Evolutionary conservation across 2,329 filamentous ascomycete genomes (phyloP).

Genomic region (Botrytis fragariae): DNA sequence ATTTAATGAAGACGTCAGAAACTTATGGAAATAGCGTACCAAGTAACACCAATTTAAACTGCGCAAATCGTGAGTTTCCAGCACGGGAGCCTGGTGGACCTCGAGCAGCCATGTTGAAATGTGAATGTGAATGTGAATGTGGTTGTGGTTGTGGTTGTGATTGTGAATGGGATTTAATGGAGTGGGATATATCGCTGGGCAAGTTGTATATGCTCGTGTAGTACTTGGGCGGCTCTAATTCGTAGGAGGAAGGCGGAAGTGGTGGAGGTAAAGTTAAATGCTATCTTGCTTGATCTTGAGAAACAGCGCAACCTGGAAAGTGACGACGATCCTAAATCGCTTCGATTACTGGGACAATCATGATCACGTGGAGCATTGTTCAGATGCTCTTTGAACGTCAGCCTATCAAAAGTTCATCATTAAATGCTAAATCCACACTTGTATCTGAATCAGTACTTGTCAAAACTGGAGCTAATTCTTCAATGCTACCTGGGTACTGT

Average conservation of each 20-base stretch:
- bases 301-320: conserved; percentile 18
- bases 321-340: conserved; percentile 19
- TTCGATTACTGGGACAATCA: conserved; percentile 14
- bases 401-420: neutral
- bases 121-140: conserved; percentile 13
- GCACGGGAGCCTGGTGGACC: conserved; percentile 61
- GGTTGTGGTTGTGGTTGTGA: neutral
- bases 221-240: neutral
- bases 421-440: neutral
- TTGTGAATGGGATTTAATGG: conserved; percentile 22
- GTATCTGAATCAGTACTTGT: neutral
- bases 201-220: conserved; percentile 2
- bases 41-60: conserved; percentile 97
- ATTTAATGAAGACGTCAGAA: neutral
- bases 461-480: neutral
- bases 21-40: conserved; percentile 57
- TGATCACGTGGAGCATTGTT: conserved; percentile 10
- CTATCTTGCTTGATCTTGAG: conserved; percentile 20
- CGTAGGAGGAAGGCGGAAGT: neutral
- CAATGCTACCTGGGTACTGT: neutral
- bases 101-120: conserved; percentile 74
- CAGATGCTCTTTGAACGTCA: conserved; percentile 3
- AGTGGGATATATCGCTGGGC: neutral
- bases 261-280: conserved; percentile 6
- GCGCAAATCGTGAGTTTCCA: conserved; percentile 84